Evolutionary conservation across 352 stramenopile genomes (phyloP).

Genomic region (Globisporangium acanthophoron): DNA sequence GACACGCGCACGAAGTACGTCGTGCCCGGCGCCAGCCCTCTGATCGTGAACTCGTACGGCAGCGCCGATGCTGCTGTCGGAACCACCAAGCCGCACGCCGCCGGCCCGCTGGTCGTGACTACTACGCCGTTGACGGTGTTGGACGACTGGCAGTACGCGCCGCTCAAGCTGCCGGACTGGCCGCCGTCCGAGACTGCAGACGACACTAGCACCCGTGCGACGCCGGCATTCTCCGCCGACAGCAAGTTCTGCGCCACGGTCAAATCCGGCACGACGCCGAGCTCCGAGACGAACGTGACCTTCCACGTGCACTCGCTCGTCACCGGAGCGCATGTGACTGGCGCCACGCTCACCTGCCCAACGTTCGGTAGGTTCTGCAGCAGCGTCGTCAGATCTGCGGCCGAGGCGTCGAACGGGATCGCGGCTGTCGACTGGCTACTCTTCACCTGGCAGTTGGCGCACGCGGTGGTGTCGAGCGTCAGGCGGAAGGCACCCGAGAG

Average conservation of each 20-base stretch:
- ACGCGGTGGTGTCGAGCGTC: constrained; percentile 80
- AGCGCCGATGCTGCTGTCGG: constrained; percentile 12
- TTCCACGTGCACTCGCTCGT: constrained; percentile 75
- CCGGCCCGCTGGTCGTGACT: constrained; percentile 18
- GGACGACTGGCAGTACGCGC: constrained; percentile 44
- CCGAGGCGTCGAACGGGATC: constrained; percentile 66
- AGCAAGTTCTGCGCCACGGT: constrained; percentile 41
- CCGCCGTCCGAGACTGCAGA: constrained; percentile 18
- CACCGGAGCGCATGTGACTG: constrained; percentile 17
- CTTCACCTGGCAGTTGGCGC: constrained; percentile 72
- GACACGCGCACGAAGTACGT: constrained; percentile 73
- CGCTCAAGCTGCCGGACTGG: constrained; percentile 29
- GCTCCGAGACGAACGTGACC: constrained; percentile 72
- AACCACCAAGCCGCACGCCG: constrained; percentile 30
- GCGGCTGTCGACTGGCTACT: constrained; percentile 48
- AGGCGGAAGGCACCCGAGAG: constrained; percentile 75
- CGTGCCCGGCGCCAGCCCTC: constrained; percentile 42
- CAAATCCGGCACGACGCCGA: constrained; percentile 46
- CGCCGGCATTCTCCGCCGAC: constrained; percentile 30
- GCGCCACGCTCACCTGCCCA: constrained; percentile 80
- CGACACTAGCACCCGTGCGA: constrained; percentile 32
- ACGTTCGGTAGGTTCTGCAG: constrained; percentile 94
- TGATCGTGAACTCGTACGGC: constrained; percentile 53
- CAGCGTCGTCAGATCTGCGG: constrained; percentile 58
- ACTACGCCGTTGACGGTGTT: constrained; percentile 14